Evolutionary conservation across 75 land plant genomes (phyloP).

Genomic region (Sequoia sempervirens): DNA sequence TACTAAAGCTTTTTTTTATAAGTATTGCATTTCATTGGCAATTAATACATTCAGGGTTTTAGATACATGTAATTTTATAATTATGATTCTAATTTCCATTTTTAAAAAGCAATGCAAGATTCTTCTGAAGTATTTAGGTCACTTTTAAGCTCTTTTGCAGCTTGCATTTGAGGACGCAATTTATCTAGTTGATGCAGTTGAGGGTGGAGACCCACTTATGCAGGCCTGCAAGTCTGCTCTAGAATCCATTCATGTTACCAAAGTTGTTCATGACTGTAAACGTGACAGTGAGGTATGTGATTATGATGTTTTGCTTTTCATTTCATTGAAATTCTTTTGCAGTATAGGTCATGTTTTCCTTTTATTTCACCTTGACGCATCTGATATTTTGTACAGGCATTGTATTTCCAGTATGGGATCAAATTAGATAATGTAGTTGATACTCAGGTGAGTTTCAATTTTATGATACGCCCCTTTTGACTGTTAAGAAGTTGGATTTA

Average conservation of each 20-base stretch:
- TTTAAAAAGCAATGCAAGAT: background rate
- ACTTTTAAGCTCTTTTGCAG: constrained; percentile 28
- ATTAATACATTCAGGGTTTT: background rate
- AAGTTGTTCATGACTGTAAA: constrained; percentile 97
- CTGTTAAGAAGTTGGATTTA: background rate
- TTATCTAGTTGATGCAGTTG: constrained; percentile 82
- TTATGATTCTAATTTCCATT: background rate
- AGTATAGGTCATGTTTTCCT: background rate
- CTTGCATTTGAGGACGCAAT: constrained; percentile 88
- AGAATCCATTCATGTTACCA: constrained; percentile 75
- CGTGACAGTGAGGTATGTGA: constrained; percentile 87
- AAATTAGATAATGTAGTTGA: constrained; percentile 83
- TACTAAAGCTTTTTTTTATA: background rate
- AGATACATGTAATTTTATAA: background rate
- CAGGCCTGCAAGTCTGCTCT: constrained; percentile 96
- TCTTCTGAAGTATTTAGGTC: constrained; percentile 3
- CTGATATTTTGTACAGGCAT: constrained; percentile 47
- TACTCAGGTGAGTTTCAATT: constrained; percentile 68
- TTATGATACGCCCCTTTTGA: background rate
- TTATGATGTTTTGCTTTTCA: constrained; percentile 8
- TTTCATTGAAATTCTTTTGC: background rate
- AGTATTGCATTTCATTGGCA: background rate
- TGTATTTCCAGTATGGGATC: constrained; percentile 87
- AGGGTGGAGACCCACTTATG: constrained; percentile 67
- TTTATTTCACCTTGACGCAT: background rate